Percentiles rank a stretch among this genome's conserved stretches.
Evolutionary conservation across 225 moss, liverwort and hornwort species (phyloP).

Genomic region (Takakia lepidozioides): DNA sequence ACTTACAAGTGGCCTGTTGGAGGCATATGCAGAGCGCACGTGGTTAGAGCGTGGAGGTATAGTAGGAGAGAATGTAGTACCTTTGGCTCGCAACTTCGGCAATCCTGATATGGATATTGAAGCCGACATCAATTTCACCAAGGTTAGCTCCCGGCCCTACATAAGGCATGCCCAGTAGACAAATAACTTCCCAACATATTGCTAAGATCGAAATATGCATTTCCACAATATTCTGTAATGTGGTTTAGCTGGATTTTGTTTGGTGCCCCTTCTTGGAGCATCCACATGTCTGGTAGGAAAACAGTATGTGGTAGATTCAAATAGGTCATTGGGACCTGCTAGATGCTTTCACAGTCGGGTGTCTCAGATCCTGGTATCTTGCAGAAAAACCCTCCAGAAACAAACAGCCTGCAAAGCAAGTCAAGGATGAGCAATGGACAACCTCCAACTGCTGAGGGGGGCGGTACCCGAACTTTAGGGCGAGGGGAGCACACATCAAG

Average conservation of each 20-base stretch:
- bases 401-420: slow-evolving; percentile 18
- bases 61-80: slow-evolving; percentile 95
- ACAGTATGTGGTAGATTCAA: too few species aligned
- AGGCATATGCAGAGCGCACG: slow-evolving; percentile 57
- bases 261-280: slow-evolving; percentile 5
- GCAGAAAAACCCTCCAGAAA: slow-evolving; percentile 45
- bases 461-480: slow-evolving; percentile 33
- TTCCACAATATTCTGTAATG: not conserved
- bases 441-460: slow-evolving; percentile 24
- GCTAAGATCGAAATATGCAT: not conserved
- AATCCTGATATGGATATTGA: slow-evolving; percentile 88
- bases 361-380: not conserved
- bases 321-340: too few species aligned
- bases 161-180: too few species aligned
- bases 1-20: not conserved
- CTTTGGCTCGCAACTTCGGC: slow-evolving; percentile 93
- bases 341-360: too few species aligned
- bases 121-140: slow-evolving; percentile 60
- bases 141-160: too few species aligned
- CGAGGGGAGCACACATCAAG: slow-evolving; percentile 28
- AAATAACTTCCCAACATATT: slow-evolving; percentile 1
- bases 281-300: slow-evolving; percentile 1
- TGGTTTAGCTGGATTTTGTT: not conserved
- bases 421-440: slow-evolving; percentile 9
- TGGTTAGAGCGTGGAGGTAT: slow-evolving; percentile 91